Evolutionary conservation across 495 filamentous ascomycete genomes (phyloP).

Genomic region (Pyronema domesticum): DNA sequence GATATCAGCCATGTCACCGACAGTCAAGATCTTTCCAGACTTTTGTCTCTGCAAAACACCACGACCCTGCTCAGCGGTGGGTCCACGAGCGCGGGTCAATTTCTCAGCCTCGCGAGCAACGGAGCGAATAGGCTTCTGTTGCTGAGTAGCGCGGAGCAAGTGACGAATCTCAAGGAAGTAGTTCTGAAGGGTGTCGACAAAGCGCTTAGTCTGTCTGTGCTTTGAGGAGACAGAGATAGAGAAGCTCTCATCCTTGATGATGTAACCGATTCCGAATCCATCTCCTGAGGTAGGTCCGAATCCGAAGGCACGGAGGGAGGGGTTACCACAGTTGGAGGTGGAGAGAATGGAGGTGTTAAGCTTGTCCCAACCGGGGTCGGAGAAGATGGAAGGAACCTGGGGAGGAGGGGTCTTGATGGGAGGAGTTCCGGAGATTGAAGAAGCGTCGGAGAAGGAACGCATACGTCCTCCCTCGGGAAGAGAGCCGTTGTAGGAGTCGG

Average conservation of each 20-base stretch:
- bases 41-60: conserved; percentile 29
- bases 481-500: conserved; percentile 9
- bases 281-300: conserved; percentile 91
- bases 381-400: conserved; percentile 60
- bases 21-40: conserved; percentile 28
- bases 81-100: conserved; percentile 37
- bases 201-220: conserved; percentile 78
- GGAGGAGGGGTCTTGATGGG: conserved; percentile 15
- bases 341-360: conserved; percentile 87
- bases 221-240: conserved; percentile 83
- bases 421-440: conserved; percentile 17
- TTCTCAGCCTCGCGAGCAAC: conserved; percentile 7
- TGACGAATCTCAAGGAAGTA: conserved; percentile 84
- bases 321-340: conserved; percentile 98
- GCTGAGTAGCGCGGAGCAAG: conserved; percentile 49
- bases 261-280: conserved; percentile 95
- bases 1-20: conserved; percentile 6
- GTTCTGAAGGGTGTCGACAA: conserved; percentile 71
- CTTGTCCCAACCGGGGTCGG: conserved; percentile 80
- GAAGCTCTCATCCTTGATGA: conserved; percentile 91
- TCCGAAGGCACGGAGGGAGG: conserved; percentile 86
- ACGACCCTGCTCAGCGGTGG: conserved; percentile 50
- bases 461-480: conserved; percentile 27
- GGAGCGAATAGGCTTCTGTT: conserved; percentile 23
- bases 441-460: conserved; percentile 18